Evolutionary conservation across 352 stramenopile genomes (phyloP).

Genomic region (Stephanocyclus meneghinianus): DNA sequence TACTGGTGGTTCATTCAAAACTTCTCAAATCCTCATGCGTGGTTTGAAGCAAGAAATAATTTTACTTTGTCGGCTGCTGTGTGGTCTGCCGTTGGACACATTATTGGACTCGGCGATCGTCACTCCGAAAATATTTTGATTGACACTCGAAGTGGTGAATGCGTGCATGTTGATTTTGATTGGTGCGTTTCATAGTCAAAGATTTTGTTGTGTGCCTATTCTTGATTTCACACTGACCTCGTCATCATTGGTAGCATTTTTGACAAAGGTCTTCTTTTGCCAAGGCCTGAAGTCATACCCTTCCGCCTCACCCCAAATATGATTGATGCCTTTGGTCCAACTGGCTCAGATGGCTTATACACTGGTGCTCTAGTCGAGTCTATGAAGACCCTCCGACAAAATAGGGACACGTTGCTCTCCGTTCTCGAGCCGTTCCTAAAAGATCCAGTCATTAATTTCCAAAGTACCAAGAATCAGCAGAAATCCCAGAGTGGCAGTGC

Average conservation of each 20-base stretch:
- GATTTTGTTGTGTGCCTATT: not conserved
- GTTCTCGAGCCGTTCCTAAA: conserved; percentile 99
- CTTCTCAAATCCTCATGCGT: conserved; percentile 94
- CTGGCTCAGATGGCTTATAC: conserved; percentile 93
- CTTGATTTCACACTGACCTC: conserved; percentile 3
- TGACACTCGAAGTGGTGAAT: conserved; percentile 94
- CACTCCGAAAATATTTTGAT: conserved; percentile 99
- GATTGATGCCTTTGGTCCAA: conserved; percentile 98
- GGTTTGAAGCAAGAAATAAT: conserved; percentile 92
- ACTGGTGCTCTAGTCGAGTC: conserved; percentile 89
- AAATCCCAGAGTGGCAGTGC: conserved; percentile 36
- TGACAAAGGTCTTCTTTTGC: conserved; percentile 97
- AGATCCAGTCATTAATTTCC: conserved; percentile 91
- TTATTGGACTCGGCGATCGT: conserved; percentile 90
- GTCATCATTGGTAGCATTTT: conserved; percentile 88
- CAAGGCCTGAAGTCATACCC: conserved; percentile 96
- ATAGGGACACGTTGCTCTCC: conserved; percentile 95
- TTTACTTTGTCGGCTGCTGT: conserved; percentile 88
- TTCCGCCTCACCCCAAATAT: conserved; percentile 99
- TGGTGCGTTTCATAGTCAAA: conserved; percentile 66
- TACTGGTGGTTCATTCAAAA: conserved; percentile 99
- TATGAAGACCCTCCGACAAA: conserved; percentile 88
- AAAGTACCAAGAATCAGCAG: conserved; percentile 62
- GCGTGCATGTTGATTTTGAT: conserved; percentile 99
- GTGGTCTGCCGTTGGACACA: conserved; percentile 86